Base-by-base conservation (phyloP, 176 grass and related monocot species). In the Bonia amplexicaulis region DNA sequence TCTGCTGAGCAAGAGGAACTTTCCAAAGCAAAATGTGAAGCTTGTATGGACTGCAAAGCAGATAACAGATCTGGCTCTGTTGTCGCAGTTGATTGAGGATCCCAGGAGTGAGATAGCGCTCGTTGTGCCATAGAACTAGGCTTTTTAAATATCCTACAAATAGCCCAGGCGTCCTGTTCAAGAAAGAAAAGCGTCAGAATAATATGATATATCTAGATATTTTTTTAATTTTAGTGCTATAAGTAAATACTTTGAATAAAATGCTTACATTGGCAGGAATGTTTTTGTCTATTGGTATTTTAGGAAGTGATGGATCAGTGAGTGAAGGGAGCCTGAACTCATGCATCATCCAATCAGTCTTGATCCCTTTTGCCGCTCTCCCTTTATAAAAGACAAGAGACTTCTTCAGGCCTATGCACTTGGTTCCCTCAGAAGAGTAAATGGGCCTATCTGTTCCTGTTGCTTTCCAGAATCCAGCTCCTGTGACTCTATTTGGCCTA, bases 281-380 rank as follows among this genome's bases (percentile, higher is more conserved):
- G 62, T 91, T 91, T 85, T 91, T 97, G 58, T 93, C 83, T 70
- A 74, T 88, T 53, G 85, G 91, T 78, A 84, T 82, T 92, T 90
- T 95, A 45, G 73, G 76, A 88, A 84, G 80, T 69, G 87, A 88
- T 9, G 89, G 85, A 40, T 93, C 87, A 7, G 51, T 77, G 59
- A 93, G 82, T 15, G 95, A 93, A 87, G 93, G 93, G 47, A 98
- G 87, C 71, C 93, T 94, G 71, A 95, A 95, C 77, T 95, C 95
- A 31, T 98, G 95, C 95, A 95, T 93, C 95, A 95, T 98, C 95
- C 93, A 95, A 79, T 98, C 95, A 2, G 95, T 93, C 81, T 98
- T 95, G 66, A 89, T 27, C 14, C 95, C 91, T 91, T 89, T 95
- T 11, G 93, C 91, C 11, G 91, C 93, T 85, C 95, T 91, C 10